Base-by-base conservation (phyloP, 257 asterid species). In the Solanum peruvianum region DNA sequence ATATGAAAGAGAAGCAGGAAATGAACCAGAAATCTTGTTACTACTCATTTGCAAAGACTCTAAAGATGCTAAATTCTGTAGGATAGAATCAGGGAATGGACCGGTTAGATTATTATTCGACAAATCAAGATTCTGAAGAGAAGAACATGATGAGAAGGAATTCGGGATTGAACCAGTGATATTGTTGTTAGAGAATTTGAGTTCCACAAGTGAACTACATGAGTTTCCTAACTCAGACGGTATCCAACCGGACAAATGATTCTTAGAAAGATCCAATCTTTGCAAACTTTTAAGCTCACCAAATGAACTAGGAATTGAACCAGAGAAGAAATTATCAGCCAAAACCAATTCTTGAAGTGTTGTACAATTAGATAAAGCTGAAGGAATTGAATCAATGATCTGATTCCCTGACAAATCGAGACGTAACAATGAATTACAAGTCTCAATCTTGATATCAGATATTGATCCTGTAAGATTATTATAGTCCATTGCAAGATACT, bases 321-420 rank as follows among this genome's bases (percentile, higher is more conserved):
- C 99, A 3, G 93, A 85, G 31, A 97, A 87, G 1, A 47, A 92
- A 90, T 97, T 97, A 62, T 87, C 91, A 11, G 95, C 92, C 85
- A 93, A 23, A 67, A 87, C 82, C 82, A 97, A 47, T 70, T 95
- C 97, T 37, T 82, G 90, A 0, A 97, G 95, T 76, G 69, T 83
- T 2, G 98, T 92, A 88, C 99, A 96, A 83, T 94, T 97, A 7
- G 95, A 91, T 67, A 97, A 83, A 1, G 98, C 92, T 1, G 88
- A 64, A 9, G 98, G 98, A 2, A 97, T 87, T 4, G 93, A 89
- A 39, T 92, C 98, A 4, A 78, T 9, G 23, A 97, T 89, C 49
- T 92, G 95, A 69, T 97, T 97, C 0, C 95, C 98, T 0, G 98
- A 95, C 92, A 94, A 89, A 70, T 97, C 99, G 16, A 97, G 94